phyloP scores from a whole-genome alignment of 2,329 filamentous ascomycete genomes.

The Calcarisporium arbuscula region DNA sequence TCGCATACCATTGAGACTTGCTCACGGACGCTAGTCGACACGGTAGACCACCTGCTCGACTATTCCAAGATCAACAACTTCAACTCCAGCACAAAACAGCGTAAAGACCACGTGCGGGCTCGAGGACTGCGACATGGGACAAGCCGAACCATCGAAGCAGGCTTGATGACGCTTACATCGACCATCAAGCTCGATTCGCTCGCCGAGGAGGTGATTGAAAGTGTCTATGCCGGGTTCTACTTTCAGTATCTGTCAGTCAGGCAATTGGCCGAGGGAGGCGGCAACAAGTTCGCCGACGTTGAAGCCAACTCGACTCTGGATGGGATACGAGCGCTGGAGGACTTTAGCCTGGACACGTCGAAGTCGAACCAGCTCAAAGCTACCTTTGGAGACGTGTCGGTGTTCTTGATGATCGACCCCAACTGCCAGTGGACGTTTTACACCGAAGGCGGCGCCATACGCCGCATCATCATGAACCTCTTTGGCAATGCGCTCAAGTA shows the following conservation, averaged over 20 bases:
- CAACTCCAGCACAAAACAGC: conserved; percentile 6
- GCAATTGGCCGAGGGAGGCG: conserved; percentile 12
- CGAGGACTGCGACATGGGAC: conserved; percentile 3
- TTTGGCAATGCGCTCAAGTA: conserved; percentile 60
- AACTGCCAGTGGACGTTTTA: conserved; percentile 44
- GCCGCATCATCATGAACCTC: conserved; percentile 56
- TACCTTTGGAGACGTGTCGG: conserved; percentile 16
- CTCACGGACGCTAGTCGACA: conserved; percentile 45
- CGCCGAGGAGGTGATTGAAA: conserved; percentile 41
- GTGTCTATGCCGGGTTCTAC: conserved; percentile 39
- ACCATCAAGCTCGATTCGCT: conserved; percentile 31
- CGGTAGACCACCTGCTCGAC: conserved; percentile 46
- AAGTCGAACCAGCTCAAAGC: conserved; percentile 1
- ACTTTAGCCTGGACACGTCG: conserved; percentile 8
- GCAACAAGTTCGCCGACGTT: conserved; percentile 6
- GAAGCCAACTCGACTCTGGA: conserved; percentile 17
- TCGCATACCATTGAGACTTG: conserved; percentile 45
- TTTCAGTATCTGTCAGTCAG: conserved; percentile 23
- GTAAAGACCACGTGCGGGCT: conserved; percentile 1
- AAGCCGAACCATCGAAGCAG: conserved; percentile 7
- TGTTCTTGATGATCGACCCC: conserved; percentile 33
- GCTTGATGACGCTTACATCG: conserved; percentile 15
- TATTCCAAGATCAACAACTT: conserved; percentile 49
- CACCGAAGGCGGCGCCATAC: conserved; percentile 44
- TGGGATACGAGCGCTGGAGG: conserved; percentile 36